A percentile compares a stretch with the other conserved stretches of the same genome.
Evolutionary conservation across 345 rosid genomes (phyloP).

Genomic region (Ceriops tagal): DNA sequence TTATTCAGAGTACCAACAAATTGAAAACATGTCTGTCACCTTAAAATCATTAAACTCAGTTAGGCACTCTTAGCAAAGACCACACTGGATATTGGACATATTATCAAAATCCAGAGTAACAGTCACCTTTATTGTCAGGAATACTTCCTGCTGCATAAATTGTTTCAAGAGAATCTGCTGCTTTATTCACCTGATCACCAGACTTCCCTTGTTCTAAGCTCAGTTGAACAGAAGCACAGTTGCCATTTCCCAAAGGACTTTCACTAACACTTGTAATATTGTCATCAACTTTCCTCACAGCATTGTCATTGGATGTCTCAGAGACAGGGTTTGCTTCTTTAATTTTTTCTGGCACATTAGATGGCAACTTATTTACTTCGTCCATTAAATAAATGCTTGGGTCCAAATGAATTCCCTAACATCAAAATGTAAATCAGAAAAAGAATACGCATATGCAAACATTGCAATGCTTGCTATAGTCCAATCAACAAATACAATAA

Average conservation of each 20-base stretch:
- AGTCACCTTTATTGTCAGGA: slow-evolving; percentile 39
- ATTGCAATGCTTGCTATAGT: background rate
- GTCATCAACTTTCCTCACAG: slow-evolving; percentile 31
- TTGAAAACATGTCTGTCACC: background rate
- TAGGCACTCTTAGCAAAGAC: background rate
- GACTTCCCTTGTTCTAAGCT: slow-evolving; percentile 25
- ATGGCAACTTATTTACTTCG: slow-evolving; percentile 64
- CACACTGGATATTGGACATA: background rate
- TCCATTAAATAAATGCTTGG: slow-evolving; percentile 97
- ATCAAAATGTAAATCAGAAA: slow-evolving; percentile 17
- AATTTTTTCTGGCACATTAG: slow-evolving; percentile 37
- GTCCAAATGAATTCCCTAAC: slow-evolving; percentile 93
- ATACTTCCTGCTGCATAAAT: slow-evolving; percentile 35
- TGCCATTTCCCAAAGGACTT: slow-evolving; percentile 29
- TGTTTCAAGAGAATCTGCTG: slow-evolving; percentile 35
- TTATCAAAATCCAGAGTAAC: slow-evolving; percentile 7
- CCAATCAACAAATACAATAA: slow-evolving; percentile 4
- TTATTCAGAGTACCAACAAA: background rate
- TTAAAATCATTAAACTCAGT: background rate
- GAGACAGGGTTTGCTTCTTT: slow-evolving; percentile 32
- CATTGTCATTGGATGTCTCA: slow-evolving; percentile 25
- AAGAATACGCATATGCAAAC: background rate
- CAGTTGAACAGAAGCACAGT: slow-evolving; percentile 11
- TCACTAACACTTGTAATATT: slow-evolving; percentile 23
- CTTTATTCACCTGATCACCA: slow-evolving; percentile 35